Evolutionary conservation across 148 eudicot genomes (phyloP).

Genomic region (Chenopodium formosanum): DNA sequence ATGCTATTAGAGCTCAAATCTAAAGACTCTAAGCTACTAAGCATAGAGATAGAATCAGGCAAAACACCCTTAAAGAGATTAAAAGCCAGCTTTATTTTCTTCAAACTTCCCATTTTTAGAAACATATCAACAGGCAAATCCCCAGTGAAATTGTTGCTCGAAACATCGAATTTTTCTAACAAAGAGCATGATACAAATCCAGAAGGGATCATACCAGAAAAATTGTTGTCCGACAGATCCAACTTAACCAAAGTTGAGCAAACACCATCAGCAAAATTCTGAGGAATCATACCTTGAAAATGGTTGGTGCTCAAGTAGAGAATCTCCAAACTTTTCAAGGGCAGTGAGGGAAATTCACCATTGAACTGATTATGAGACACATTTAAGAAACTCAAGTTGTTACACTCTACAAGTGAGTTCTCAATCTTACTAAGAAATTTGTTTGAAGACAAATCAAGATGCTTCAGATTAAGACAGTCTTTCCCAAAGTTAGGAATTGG

Average conservation of each 20-base stretch:
- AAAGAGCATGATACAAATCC: slow-evolving; percentile 53
- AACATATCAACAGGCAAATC: slow-evolving; percentile 59
- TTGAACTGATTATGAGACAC: slow-evolving; percentile 48
- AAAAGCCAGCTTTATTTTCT: slow-evolving; percentile 37
- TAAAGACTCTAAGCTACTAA: slow-evolving; percentile 50
- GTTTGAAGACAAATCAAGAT: slow-evolving; percentile 75
- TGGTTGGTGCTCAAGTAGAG: slow-evolving; percentile 45
- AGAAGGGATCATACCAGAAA: slow-evolving; percentile 65
- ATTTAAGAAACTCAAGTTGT: slow-evolving; percentile 51
- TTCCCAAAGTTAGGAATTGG: slow-evolving; percentile 41
- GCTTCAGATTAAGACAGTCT: slow-evolving; percentile 35
- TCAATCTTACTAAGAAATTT: slow-evolving; percentile 49
- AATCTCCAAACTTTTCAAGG: slow-evolving; percentile 32
- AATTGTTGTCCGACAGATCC: slow-evolving; percentile 62
- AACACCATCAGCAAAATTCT: slow-evolving; percentile 37
- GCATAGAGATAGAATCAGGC: slow-evolving; percentile 46
- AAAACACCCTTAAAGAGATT: slow-evolving; percentile 60
- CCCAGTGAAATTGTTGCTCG: slow-evolving; percentile 74
- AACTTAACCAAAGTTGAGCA: slow-evolving; percentile 54
- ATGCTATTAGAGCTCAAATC: slow-evolving; percentile 74
- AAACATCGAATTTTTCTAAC: slow-evolving; percentile 50
- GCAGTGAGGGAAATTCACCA: slow-evolving; percentile 44
- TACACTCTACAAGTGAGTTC: slow-evolving; percentile 29
- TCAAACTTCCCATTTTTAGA: slow-evolving; percentile 49
- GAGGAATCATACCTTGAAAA: slow-evolving; percentile 45